Percentiles rank a stretch among this genome's conserved stretches.
Conservation (phyloP, 2,329 filamentous ascomycete species). For the Ophiosphaerella herpotricha region DNA sequence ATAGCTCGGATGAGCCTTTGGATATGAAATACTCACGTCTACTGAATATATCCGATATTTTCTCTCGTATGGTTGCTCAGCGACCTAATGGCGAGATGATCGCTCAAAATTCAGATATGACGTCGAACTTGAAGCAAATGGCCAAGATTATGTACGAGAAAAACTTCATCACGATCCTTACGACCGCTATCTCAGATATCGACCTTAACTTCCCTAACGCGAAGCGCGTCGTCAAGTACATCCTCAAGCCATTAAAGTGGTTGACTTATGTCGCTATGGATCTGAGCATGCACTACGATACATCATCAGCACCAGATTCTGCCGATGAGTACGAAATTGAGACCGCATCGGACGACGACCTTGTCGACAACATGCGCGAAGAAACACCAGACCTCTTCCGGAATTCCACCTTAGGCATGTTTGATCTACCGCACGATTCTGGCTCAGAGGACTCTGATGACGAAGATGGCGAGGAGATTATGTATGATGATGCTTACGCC, state of each 20-base stretch:
- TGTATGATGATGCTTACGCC: conserved; percentile 89
- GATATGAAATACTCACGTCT: conserved; percentile 88
- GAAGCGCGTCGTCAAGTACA: conserved; percentile 94
- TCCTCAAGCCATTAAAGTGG: conserved; percentile 84
- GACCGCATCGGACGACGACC: conserved; percentile 85
- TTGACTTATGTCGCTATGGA: conserved; percentile 86
- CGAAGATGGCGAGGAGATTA: conserved; percentile 66
- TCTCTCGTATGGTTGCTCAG: conserved; percentile 85
- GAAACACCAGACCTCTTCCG: conserved; percentile 97
- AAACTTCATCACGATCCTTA: conserved; percentile 86
- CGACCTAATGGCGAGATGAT: conserved; percentile 41
- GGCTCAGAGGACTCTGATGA: conserved; percentile 69
- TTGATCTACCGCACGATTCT: conserved; percentile 82
- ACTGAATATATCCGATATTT: conserved; percentile 85
- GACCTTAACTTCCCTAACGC: conserved; percentile 93
- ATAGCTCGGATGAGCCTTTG: conserved; percentile 74
- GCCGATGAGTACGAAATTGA: conserved; percentile 85
- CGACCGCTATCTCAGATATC: conserved; percentile 89
- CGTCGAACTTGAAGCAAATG: conserved; percentile 75
- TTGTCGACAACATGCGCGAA: conserved; percentile 72
- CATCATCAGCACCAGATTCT: conserved; percentile 68
- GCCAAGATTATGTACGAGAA: conserved; percentile 98
- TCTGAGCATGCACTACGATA: conserved; percentile 79
- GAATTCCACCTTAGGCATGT: conserved; percentile 93
- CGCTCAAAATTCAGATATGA: conserved; percentile 43